Percentiles rank a stretch among this genome's conserved stretches.
Evolutionary conservation across 495 filamentous ascomycete genomes (phyloP).

Genomic region (Physcia stellaris): DNA sequence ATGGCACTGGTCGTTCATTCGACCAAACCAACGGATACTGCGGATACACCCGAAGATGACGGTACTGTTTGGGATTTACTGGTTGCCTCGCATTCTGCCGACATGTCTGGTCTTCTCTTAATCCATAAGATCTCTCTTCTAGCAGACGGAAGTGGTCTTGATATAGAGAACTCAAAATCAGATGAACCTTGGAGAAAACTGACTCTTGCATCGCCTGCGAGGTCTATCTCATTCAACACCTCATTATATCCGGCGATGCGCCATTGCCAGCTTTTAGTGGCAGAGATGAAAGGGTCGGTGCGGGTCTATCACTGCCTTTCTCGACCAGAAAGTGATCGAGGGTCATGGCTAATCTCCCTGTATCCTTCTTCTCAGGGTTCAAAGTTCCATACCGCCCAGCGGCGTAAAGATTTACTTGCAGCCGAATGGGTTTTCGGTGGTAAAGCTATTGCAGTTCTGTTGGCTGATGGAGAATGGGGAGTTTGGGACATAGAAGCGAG

Average conservation of each 20-base stretch:
- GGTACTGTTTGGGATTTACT: conserved; percentile 37
- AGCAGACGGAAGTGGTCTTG: conserved; percentile 18
- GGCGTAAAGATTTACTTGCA: conserved; percentile 67
- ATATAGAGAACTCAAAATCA: conserved; percentile 26
- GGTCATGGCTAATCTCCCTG: conserved; percentile 53
- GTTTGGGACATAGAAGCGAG: conserved; percentile 77
- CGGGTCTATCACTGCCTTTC: conserved; percentile 47
- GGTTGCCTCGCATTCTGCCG: conserved; percentile 49
- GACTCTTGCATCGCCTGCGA: conserved; percentile 50
- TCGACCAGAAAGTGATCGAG: conserved; percentile 17
- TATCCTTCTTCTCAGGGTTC: conserved; percentile 48
- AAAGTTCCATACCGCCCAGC: conserved; percentile 22
- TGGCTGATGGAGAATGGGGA: conserved; percentile 83
- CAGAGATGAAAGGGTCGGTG: conserved; percentile 52
- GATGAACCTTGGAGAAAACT: conserved; percentile 48
- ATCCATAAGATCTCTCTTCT: conserved; percentile 37
- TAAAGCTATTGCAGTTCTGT: conserved; percentile 57
- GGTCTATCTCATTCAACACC: conserved; percentile 61
- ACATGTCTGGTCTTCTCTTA: conserved; percentile 49
- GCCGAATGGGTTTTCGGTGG: conserved; percentile 76
- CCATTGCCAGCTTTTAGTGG: conserved; percentile 50
- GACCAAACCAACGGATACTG: not conserved
- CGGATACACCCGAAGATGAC: not conserved
- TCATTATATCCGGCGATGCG: conserved; percentile 40
- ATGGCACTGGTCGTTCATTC: conserved; percentile 37